Conservation (phyloP, 129 eudicot genomes). For the Chrysanthemum seticuspe region DNA sequence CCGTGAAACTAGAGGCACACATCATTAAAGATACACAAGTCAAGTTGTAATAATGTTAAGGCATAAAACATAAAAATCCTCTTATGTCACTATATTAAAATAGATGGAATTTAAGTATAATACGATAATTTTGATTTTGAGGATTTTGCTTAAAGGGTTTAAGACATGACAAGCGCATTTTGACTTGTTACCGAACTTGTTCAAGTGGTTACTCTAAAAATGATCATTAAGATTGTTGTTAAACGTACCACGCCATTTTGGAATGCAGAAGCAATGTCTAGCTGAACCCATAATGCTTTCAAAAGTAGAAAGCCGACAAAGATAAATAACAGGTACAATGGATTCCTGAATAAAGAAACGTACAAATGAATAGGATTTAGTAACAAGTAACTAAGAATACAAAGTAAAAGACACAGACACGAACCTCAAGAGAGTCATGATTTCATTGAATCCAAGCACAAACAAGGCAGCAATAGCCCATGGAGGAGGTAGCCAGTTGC, state of each 20-base stretch:
- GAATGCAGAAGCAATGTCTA: constrained; percentile 54
- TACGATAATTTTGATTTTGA: too few species aligned
- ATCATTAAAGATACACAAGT: not conserved
- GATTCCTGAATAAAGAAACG: constrained; percentile 57
- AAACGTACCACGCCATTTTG: constrained; percentile 63
- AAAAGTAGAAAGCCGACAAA: constrained; percentile 58
- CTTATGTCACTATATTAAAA: not conserved
- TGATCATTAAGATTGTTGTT: constrained; percentile 7
- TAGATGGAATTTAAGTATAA: not conserved
- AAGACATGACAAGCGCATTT: not conserved
- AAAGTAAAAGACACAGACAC: not conserved
- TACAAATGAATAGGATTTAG: constrained; percentile 1
- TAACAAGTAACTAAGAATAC: constrained; percentile 13
- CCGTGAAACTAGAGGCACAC: constrained; percentile 24
- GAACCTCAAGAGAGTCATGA: constrained; percentile 80
- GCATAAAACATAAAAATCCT: not conserved
- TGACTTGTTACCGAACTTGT: not conserved
- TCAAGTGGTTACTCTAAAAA: not conserved
- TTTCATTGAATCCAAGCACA: constrained; percentile 74
- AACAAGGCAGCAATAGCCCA: constrained; percentile 83
- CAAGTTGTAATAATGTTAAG: not conserved
- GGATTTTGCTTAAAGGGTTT: not conserved
- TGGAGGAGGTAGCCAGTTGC: constrained; percentile 84
- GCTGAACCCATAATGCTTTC: constrained; percentile 79
- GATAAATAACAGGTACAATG: constrained; percentile 55